phyloP scores from a whole-genome alignment of 306 rosid genomes.

The Spatholobus suberectus region DNA sequence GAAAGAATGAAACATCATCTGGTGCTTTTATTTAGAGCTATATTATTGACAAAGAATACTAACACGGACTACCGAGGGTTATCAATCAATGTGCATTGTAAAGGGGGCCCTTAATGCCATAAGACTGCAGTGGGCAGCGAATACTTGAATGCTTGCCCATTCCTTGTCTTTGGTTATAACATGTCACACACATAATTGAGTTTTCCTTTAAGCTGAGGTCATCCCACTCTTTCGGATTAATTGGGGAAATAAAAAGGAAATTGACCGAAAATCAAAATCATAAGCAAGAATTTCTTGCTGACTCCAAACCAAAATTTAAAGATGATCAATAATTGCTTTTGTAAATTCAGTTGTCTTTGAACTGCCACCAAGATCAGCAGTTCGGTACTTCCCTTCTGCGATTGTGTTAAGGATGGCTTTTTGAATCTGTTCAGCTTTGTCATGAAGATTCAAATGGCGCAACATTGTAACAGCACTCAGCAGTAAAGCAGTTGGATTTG shows the following conservation, averaged over 20 bases:
- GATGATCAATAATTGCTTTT: slow-evolving; percentile 79
- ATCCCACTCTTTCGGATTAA: slow-evolving; percentile 47
- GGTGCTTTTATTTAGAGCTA: slow-evolving; percentile 43
- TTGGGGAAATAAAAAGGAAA: slow-evolving; percentile 37
- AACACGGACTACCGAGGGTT: slow-evolving; percentile 32
- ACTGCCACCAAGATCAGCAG: slow-evolving; percentile 94
- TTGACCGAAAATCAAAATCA: slow-evolving; percentile 43
- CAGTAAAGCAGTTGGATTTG: slow-evolving; percentile 95
- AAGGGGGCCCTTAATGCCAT: not conserved
- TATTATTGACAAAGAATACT: slow-evolving; percentile 49
- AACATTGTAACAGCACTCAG: slow-evolving; percentile 88
- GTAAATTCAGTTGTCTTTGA: slow-evolving; percentile 84
- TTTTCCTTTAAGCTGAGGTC: slow-evolving; percentile 54
- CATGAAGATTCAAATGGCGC: slow-evolving; percentile 81
- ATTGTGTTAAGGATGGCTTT: slow-evolving; percentile 83
- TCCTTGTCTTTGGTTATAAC: slow-evolving; percentile 40
- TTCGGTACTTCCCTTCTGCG: slow-evolving; percentile 90
- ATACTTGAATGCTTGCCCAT: slow-evolving; percentile 36
- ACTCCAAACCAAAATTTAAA: slow-evolving; percentile 56
- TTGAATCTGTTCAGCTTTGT: slow-evolving; percentile 83
- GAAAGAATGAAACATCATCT: slow-evolving; percentile 32
- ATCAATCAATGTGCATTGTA: slow-evolving; percentile 36
- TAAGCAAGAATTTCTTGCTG: slow-evolving; percentile 42
- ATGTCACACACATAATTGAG: slow-evolving; percentile 32
- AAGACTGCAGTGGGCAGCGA: slow-evolving; percentile 24